These are phyloP conservation scores for Zygoascus hellenicus DNA, from an alignment of 1,139 yeast genomes.

Conservation along the genomic window DNA sequence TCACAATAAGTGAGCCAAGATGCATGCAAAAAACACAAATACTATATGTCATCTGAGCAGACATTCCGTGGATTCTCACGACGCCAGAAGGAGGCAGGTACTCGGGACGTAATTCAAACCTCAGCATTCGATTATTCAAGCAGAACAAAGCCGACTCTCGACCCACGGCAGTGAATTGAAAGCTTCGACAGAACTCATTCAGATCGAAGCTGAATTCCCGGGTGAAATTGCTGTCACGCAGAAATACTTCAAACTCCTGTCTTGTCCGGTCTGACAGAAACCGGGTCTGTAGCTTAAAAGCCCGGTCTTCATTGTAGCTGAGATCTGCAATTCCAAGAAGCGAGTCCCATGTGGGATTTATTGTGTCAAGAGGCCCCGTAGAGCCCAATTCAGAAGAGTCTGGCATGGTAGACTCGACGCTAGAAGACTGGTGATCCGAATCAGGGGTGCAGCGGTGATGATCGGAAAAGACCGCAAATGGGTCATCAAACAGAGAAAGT, in stretches of 20 bases:
- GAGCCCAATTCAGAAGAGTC: background rate
- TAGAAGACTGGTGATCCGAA: background rate
- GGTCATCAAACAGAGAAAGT: background rate
- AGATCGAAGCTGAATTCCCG: background rate
- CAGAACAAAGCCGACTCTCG: slow-evolving; percentile 19
- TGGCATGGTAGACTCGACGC: background rate
- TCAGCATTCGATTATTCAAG: slow-evolving; percentile 17
- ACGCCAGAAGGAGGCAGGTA: slow-evolving; percentile 2
- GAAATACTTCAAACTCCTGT: slow-evolving; percentile 8
- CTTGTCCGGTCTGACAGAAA: slow-evolving; percentile 10
- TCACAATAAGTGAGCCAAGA: slow-evolving; percentile 26
- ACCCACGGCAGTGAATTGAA: slow-evolving; percentile 20
- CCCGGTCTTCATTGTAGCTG: slow-evolving; percentile 1
- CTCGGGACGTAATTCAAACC: slow-evolving; percentile 13
- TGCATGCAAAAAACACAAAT: slow-evolving; percentile 19
- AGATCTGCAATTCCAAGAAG: slow-evolving; percentile 6
- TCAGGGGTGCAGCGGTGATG: background rate
- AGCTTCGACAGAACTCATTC: slow-evolving; percentile 14
- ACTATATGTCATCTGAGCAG: slow-evolving; percentile 15
- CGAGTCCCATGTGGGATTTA: slow-evolving; percentile 19
- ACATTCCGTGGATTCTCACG: slow-evolving; percentile 21
- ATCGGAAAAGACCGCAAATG: background rate
- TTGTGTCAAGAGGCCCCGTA: background rate
- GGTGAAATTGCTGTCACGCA: background rate
- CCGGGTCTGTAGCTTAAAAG: slow-evolving; percentile 7